Evolutionary conservation across 176 grass and related monocot species (phyloP).

Genomic region (Triticum turgidum): DNA sequence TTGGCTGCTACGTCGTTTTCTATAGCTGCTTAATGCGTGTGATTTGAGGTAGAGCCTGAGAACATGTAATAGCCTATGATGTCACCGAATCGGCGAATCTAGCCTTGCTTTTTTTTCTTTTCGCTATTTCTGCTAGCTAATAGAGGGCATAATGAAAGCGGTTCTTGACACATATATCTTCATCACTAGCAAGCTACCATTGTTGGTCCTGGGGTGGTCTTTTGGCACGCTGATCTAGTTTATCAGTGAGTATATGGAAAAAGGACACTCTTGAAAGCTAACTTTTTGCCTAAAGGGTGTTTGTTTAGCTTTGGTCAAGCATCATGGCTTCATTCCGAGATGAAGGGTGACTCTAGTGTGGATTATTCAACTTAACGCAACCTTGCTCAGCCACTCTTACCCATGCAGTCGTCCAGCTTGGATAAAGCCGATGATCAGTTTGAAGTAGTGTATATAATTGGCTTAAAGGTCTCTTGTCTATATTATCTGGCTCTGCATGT

Average conservation of each 20-base stretch:
- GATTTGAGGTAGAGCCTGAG: constrained; percentile 5
- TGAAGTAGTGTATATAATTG: not conserved
- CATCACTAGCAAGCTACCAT: constrained; percentile 7
- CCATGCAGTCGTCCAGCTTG: not conserved
- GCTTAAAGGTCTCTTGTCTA: not conserved
- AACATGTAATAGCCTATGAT: not conserved
- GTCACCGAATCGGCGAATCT: not conserved
- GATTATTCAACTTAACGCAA: not conserved
- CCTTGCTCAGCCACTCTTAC: not conserved
- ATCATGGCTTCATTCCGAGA: not conserved
- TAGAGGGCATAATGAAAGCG: not conserved
- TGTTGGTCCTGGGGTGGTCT: not conserved
- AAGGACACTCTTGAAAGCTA: not conserved
- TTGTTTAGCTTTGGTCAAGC: not conserved
- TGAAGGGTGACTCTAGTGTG: not conserved
- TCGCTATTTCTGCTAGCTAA: not conserved
- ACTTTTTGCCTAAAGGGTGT: not conserved
- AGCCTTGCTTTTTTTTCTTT: not conserved
- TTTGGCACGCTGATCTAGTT: constrained; percentile 2
- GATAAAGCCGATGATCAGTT: not conserved
- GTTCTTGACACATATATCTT: not conserved
- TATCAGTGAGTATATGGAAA: not conserved
- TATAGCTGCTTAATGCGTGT: constrained; percentile 28
- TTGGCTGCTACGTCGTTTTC: constrained; percentile 5
- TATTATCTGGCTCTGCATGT: not conserved